Percentiles rank a stretch among this genome's conserved stretches.
Evolutionary conservation across 805 yeast genomes (phyloP).

Genomic region (Starmerella stigmatis): DNA sequence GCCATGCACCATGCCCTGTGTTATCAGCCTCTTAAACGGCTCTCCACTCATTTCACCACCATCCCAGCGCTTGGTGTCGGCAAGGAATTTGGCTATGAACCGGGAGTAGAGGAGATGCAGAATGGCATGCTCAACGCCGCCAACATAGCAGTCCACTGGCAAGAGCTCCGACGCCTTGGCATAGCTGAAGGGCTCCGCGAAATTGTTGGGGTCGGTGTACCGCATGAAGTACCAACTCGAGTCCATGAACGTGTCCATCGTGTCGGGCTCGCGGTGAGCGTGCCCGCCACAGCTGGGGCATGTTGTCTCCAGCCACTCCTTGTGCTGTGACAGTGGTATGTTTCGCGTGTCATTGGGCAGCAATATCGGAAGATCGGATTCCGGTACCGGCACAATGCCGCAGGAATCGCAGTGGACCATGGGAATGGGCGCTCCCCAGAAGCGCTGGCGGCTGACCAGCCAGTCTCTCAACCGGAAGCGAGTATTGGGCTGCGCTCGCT

Average conservation of each 20-base stretch:
- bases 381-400: constrained; percentile 91
- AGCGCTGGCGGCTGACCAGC: constrained; percentile 88
- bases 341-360: constrained; percentile 48
- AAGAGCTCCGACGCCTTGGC: constrained; percentile 42
- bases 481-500: constrained; percentile 39
- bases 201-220: constrained; percentile 64
- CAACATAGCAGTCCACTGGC: constrained; percentile 87
- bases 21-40: constrained; percentile 68
- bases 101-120: constrained; percentile 79
- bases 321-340: constrained; percentile 58
- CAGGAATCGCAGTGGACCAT: constrained; percentile 77
- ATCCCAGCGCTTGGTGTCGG: constrained; percentile 57
- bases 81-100: constrained; percentile 71
- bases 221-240: constrained; percentile 94
- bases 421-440: constrained; percentile 99
- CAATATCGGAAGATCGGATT: constrained; percentile 67
- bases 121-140: constrained; percentile 96
- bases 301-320: constrained; percentile 55
- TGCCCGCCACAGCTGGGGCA: constrained; percentile 68
- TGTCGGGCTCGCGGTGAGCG: constrained; percentile 87
- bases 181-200: constrained; percentile 41
- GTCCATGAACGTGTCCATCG: constrained; percentile 98
- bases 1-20: constrained; percentile 99
- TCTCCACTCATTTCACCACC: constrained; percentile 54
- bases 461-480: constrained; percentile 76